Evolutionary conservation across 495 filamentous ascomycete species (phyloP).

Genomic region (Friedmanniomyces endolithicus): DNA sequence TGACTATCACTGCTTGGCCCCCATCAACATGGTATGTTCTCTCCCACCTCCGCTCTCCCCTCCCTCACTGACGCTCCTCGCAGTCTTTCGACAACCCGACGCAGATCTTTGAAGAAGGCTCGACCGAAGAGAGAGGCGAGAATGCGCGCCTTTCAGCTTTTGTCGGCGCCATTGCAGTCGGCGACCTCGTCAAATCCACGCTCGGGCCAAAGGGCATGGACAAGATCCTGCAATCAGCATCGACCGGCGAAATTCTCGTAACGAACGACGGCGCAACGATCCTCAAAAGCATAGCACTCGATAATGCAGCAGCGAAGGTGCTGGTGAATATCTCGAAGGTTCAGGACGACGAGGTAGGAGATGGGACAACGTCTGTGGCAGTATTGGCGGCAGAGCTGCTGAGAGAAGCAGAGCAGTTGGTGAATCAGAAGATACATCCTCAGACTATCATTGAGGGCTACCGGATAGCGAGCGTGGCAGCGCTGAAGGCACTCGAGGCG

Average conservation of each 20-base stretch:
- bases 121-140: constrained; percentile 91
- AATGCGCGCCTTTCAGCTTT: constrained; percentile 93
- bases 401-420: constrained; percentile 90
- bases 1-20: neutral
- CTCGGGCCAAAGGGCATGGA: constrained; percentile 98
- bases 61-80: neutral
- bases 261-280: constrained; percentile 98
- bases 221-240: constrained; percentile 98
- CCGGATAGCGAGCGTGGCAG: constrained; percentile 85
- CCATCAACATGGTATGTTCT: neutral
- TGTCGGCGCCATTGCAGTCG: constrained; percentile 72
- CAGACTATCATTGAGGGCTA: constrained; percentile 99
- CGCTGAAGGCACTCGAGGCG: constrained; percentile 69
- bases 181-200: constrained; percentile 93
- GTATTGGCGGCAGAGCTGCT: constrained; percentile 91
- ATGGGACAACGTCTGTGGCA: constrained; percentile 84
- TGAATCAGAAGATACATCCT: constrained; percentile 94
- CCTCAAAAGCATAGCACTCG: constrained; percentile 94
- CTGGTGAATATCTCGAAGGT: constrained; percentile 99
- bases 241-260: constrained; percentile 92
- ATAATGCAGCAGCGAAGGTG: constrained; percentile 94
- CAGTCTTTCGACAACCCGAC: constrained; percentile 66
- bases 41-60: neutral
- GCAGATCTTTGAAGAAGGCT: constrained; percentile 96
- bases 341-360: constrained; percentile 95